These are phyloP conservation scores for Daldinia sp. DNA, from an alignment of 2,329 filamentous ascomycete genomes.

Conservation along the genomic window DNA sequence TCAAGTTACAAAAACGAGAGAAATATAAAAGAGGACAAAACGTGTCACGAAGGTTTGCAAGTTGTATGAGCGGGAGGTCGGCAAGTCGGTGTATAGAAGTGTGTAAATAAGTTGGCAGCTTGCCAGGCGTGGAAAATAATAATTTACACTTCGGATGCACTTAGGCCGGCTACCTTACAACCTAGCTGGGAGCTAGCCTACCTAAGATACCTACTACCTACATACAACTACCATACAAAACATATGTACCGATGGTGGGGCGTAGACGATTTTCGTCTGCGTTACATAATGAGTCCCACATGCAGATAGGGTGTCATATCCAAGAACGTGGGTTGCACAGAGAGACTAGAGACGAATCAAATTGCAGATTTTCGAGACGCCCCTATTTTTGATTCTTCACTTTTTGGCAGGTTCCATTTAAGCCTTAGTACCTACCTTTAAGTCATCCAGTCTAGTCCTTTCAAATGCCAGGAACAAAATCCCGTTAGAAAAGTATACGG, in stretches of 20 bases:
- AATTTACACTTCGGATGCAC: neutral
- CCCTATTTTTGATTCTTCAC: neutral
- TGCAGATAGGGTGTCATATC: conserved; percentile 32
- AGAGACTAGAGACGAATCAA: conserved; percentile 12
- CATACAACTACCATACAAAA: too few relatives aligned
- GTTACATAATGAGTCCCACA: conserved; percentile 9
- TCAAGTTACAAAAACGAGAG: neutral
- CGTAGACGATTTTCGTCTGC: conserved; percentile 14
- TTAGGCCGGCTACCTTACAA: too few relatives aligned
- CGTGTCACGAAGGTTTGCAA: conserved; percentile 17
- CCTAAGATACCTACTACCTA: too few relatives aligned
- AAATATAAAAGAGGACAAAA: conserved; percentile 8
- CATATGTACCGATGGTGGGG: conserved; percentile 13
- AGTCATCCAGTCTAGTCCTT: neutral
- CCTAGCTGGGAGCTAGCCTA: too few relatives aligned
- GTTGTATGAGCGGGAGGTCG: conserved; percentile 8
- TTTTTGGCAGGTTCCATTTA: conserved; percentile 15
- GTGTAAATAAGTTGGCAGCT: conserved; percentile 2
- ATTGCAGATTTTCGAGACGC: conserved; percentile 9
- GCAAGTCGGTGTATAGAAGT: conserved; percentile 23
- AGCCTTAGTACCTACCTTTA: neutral
- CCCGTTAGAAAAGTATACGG: conserved; percentile 3
- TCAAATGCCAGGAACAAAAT: conserved; percentile 20
- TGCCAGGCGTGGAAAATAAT: conserved; percentile 1
- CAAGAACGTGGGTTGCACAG: conserved; percentile 24